A percentile compares a stretch with the other conserved stretches of the same genome.
Conservation (phyloP, 2,329 filamentous ascomycete genomes). For the Colletotrichum abscissum region DNA sequence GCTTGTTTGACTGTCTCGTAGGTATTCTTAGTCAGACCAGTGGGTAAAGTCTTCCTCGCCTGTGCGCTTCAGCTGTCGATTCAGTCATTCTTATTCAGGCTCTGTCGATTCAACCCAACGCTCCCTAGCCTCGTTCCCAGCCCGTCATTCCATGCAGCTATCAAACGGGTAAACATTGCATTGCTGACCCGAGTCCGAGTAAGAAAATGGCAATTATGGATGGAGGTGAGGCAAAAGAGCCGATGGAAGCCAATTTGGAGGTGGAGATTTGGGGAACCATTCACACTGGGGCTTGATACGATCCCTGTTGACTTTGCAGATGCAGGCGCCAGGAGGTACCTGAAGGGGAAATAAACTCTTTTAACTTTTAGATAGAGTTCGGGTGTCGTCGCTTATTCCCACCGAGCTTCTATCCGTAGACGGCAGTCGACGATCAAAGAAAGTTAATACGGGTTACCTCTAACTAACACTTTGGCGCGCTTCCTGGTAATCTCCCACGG, state of each 20-base stretch:
- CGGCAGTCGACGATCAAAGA: background rate
- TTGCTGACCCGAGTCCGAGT: background rate
- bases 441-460: too few species aligned
- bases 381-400: conserved; percentile 22
- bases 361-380: conserved; percentile 30
- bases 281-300: background rate
- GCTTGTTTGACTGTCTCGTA: background rate
- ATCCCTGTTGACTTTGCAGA: conserved; percentile 5
- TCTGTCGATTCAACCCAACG: background rate
- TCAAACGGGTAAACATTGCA: background rate
- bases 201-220: background rate
- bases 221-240: background rate
- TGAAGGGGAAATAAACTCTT: conserved; percentile 30
- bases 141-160: too few species aligned
- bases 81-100: background rate
- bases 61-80: background rate
- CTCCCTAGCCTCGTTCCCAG: background rate
- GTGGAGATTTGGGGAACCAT: background rate
- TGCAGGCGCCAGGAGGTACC: background rate
- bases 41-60: background rate
- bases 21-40: background rate
- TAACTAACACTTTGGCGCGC: too few species aligned
- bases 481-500: background rate
- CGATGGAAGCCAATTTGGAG: background rate
- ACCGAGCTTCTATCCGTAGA: background rate